Base-by-base conservation (phyloP, 352 stramenopile genomes). In the Phytophthora hybrid region DNA sequence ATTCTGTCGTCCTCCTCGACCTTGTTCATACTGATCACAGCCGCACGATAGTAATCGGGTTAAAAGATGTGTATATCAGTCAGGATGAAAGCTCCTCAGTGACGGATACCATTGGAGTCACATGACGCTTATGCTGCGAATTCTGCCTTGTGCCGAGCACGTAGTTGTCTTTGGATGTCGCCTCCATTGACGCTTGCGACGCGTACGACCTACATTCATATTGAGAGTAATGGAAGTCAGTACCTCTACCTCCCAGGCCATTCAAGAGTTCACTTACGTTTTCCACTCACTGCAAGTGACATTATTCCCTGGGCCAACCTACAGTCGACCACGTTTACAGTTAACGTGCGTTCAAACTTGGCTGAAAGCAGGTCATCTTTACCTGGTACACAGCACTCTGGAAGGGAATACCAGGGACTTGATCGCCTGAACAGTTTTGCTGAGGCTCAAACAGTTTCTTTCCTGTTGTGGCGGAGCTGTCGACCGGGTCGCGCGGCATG, bases 361-460 rank as follows among this genome's bases (percentile, higher is more conserved):
- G 39, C n/a, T 34, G 52, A 6, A 11, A 14, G 16, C 52, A 29
- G 47, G 4, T 13, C 6, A 14, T 4, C 11, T 41, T 18, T 68
- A 90, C 81, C 65, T 90, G 87, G 59, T 94, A 91, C 3, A 93
- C 87, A 5, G 82, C 76, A 41, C 77, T 93, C 21, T 89, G 84
- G 57, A 92, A 93, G 5, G 81, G 74, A 59, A 92, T 87, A 2
- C 81, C 87, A 34, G 73, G 77, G 0, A 89, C 60, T 41, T 67
- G 78, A 69, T 90, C 84, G 4, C 69, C 73, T 2, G 58, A 60
- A 6, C 76, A 71, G 2, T 80, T 59, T 21, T 89, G 81, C 34
- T 88, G 76, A 16, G 75, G 74, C 46, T 93, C 84, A 61, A 92
- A 92, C 9, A 92, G 66, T 14, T 85, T 90, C 66, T 83, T 89